A percentile compares a stretch with the other conserved stretches of the same genome.
Conservation (phyloP, 2,329 filamentous ascomycete species). For the Trichoderma harzianum region DNA sequence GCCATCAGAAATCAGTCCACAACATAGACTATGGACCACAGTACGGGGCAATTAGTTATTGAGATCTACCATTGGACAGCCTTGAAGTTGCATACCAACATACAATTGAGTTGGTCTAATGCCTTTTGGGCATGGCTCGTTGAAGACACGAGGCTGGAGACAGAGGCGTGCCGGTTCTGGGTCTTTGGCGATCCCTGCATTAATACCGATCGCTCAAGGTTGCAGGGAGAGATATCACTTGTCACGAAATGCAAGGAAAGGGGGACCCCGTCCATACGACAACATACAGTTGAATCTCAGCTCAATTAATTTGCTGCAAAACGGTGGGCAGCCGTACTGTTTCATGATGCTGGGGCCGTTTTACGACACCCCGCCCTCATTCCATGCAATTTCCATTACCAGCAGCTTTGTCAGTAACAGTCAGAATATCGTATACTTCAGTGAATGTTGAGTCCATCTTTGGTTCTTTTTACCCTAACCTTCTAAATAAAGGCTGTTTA, state of each 20-base stretch:
- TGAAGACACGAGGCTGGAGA: neutral
- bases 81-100: neutral
- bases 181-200: neutral
- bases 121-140: neutral
- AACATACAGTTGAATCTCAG: neutral
- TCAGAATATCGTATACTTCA: neutral
- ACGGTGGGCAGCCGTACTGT: constrained; percentile 3
- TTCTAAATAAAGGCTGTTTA: neutral
- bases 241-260: neutral
- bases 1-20: neutral
- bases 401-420: neutral
- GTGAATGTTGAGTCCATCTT: neutral
- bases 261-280: neutral
- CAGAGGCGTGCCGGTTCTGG: neutral
- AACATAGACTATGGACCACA: neutral
- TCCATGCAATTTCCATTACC: constrained; percentile 15
- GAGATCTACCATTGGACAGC: neutral
- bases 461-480: neutral
- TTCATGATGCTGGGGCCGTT: constrained; percentile 16
- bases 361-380: constrained; percentile 12
- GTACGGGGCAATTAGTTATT: neutral
- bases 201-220: neutral
- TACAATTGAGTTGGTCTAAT: neutral
- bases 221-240: constrained; percentile 1
- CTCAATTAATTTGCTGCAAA: constrained; percentile 17